Conservation (phyloP, 192 early-diverging fungal genomes). For the Mycoemilia scoparia region DNA sequence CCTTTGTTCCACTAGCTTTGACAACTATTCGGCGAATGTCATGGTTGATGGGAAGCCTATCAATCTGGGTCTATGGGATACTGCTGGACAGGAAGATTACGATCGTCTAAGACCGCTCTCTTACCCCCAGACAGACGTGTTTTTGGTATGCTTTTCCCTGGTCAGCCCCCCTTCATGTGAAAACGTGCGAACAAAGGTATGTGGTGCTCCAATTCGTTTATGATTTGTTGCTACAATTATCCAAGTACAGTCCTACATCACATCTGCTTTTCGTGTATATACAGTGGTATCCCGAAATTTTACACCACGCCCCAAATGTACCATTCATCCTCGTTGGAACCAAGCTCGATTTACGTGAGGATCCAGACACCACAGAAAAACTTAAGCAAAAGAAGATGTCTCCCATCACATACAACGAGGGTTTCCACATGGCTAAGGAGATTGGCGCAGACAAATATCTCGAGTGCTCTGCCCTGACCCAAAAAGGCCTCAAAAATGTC, state of each 20-base stretch:
- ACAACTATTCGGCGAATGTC: slow-evolving; percentile 97
- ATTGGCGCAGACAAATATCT: slow-evolving; percentile 82
- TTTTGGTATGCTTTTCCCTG: slow-evolving; percentile 94
- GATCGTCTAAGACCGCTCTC: slow-evolving; percentile 92
- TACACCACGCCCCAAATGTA: slow-evolving; percentile 85
- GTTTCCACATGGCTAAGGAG: slow-evolving; percentile 74
- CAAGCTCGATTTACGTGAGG: slow-evolving; percentile 94
- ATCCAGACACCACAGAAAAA: slow-evolving; percentile 74
- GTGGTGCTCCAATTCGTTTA: slow-evolving; percentile 34
- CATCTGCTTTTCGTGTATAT: slow-evolving; percentile 1
- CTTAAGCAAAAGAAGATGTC: slow-evolving; percentile 69
- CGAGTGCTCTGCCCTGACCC: slow-evolving; percentile 94
- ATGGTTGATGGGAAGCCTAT: slow-evolving; percentile 99
- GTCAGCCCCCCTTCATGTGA: slow-evolving; percentile 92
- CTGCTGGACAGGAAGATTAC: slow-evolving; percentile 97
- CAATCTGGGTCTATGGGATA: slow-evolving; percentile 96
- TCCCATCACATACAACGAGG: slow-evolving; percentile 77
- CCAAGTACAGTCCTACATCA: background rate
- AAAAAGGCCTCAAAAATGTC: slow-evolving; percentile 93
- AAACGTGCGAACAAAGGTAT: slow-evolving; percentile 94
- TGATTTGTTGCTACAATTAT: background rate
- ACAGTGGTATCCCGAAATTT: slow-evolving; percentile 94
- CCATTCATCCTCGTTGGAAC: slow-evolving; percentile 90
- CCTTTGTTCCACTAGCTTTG: no score
- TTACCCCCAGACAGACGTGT: slow-evolving; percentile 97